phyloP scores from a whole-genome alignment of 192 early-diverging fungal genomes.

The Entomortierella lignicola region DNA sequence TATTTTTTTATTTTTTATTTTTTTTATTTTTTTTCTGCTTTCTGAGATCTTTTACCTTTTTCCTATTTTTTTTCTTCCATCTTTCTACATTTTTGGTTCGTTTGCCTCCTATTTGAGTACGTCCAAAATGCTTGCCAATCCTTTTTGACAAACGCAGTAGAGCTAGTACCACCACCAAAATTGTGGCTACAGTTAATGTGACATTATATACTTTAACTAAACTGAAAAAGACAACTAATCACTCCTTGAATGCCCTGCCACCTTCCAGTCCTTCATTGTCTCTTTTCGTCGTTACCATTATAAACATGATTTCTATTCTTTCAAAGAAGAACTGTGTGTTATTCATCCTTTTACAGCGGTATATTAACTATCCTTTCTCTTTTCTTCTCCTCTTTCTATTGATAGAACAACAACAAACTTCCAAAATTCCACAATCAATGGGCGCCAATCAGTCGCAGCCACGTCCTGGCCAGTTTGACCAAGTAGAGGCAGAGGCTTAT shows the following conservation, averaged over 20 bases:
- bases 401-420: neutral
- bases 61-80: neutral
- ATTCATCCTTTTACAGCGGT: too few species aligned
- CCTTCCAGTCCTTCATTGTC: neutral
- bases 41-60: neutral
- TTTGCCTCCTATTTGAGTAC: constrained; percentile 10
- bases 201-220: too few species aligned
- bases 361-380: too few species aligned
- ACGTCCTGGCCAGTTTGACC: constrained; percentile 34
- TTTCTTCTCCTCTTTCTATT: neutral
- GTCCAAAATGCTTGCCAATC: too few species aligned
- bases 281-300: constrained; percentile 20
- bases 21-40: neutral
- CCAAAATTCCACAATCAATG: constrained; percentile 21
- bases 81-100: neutral
- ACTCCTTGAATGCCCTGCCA: constrained; percentile 13
- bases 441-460: constrained; percentile 47
- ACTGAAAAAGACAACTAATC: too few species aligned
- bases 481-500: constrained; percentile 45
- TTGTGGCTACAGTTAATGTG: too few species aligned
- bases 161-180: too few species aligned
- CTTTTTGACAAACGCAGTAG: too few species aligned
- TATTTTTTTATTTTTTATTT: too few species aligned
- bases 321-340: too few species aligned
- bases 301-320: too few species aligned